Evolutionary conservation across 345 rosid genomes (phyloP).

Genomic region (Salix purpurea): DNA sequence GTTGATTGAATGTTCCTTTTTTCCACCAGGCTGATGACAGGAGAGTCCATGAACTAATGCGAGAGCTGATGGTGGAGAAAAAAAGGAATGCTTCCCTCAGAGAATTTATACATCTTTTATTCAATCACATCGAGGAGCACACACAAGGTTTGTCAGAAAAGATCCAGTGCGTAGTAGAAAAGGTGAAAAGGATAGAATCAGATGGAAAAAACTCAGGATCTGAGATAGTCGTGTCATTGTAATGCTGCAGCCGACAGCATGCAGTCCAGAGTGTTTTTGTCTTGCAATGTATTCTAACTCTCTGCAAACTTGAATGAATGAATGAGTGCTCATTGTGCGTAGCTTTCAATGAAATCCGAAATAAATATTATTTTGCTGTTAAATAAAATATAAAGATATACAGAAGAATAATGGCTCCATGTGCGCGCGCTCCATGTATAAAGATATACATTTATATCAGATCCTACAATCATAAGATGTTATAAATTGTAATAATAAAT

Average conservation of each 20-base stretch:
- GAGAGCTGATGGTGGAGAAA: conserved; percentile 16
- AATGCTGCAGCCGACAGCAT: not conserved
- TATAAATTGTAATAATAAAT: too few relatives aligned
- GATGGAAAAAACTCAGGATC: conserved; percentile 7
- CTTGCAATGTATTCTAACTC: not conserved
- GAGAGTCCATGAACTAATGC: conserved; percentile 19
- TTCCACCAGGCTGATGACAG: conserved; percentile 11
- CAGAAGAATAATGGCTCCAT: too few relatives aligned
- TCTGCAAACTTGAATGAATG: not conserved
- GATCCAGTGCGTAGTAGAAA: conserved; percentile 18
- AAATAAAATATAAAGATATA: too few relatives aligned
- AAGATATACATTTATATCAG: accelerated
- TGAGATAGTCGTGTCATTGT: conserved; percentile 5
- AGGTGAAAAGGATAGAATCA: conserved; percentile 17
- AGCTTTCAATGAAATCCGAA: not conserved
- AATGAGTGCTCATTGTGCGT: not conserved
- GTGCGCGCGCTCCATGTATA: too few relatives aligned
- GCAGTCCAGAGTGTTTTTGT: too few relatives aligned
- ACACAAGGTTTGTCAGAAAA: conserved; percentile 21
- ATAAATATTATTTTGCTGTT: not conserved
- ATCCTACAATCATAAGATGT: too few relatives aligned
- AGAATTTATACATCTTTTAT: conserved; percentile 12
- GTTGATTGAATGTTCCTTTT: not conserved
- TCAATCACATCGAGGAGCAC: conserved; percentile 25
- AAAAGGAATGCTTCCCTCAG: conserved; percentile 17